Evolutionary conservation across 2,329 filamentous ascomycete species (phyloP).

Genomic region (Aciculosporium take): DNA sequence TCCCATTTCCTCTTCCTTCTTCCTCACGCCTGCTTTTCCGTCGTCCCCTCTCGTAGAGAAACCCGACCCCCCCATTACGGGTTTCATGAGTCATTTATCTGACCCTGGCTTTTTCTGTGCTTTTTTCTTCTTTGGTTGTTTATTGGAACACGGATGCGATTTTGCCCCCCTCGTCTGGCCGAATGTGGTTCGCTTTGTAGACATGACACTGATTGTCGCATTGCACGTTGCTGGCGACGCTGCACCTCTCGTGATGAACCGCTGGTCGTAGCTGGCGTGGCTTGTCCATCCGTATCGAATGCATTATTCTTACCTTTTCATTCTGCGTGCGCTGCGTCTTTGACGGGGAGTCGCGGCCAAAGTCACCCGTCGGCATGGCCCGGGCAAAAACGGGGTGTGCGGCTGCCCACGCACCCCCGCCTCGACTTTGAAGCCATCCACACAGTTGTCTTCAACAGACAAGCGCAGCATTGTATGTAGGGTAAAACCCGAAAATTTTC

Average conservation of each 20-base stretch:
- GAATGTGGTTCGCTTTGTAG: no score
- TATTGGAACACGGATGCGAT: no score
- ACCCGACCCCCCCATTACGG: slow-evolving; percentile 15
- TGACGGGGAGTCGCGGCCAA: slow-evolving; percentile 6
- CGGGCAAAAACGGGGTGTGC: background rate
- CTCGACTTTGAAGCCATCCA: slow-evolving; percentile 19
- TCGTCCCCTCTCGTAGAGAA: slow-evolving; percentile 7
- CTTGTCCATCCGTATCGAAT: slow-evolving; percentile 7
- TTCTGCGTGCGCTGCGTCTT: slow-evolving; percentile 7
- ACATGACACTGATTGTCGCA: slow-evolving; percentile 17
- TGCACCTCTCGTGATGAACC: slow-evolving; percentile 1
- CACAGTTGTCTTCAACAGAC: slow-evolving; percentile 7
- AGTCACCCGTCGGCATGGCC: slow-evolving; percentile 15
- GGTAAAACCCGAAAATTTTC: background rate
- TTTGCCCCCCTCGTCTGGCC: background rate
- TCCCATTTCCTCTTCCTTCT: slow-evolving; percentile 8
- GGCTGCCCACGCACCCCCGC: background rate
- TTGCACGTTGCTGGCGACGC: slow-evolving; percentile 14
- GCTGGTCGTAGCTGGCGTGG: background rate
- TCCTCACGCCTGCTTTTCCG: slow-evolving; percentile 15
- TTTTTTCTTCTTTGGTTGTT: background rate
- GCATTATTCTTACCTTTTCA: slow-evolving; percentile 8
- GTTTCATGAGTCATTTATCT: slow-evolving; percentile 19
- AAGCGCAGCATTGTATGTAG: background rate
- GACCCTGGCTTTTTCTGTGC: slow-evolving; percentile 1